Evolutionary conservation across 495 filamentous ascomycete genomes (phyloP).

Genomic region (Bacidia rubella): DNA sequence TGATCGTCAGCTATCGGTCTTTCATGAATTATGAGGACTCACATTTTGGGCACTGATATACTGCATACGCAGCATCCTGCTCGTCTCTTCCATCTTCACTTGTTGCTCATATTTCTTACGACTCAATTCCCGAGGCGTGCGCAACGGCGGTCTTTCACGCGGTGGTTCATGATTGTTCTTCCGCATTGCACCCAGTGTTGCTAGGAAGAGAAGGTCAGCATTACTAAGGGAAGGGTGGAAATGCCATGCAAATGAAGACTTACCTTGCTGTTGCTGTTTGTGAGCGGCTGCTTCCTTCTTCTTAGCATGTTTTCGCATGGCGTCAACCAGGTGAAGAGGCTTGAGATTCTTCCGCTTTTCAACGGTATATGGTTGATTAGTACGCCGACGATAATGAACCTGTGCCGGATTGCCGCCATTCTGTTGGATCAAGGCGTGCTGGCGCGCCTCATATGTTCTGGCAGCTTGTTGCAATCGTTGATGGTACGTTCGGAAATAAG

Average conservation of each 20-base stretch:
- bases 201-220: conserved; percentile 30
- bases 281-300: conserved; percentile 74
- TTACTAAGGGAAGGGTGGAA: no score
- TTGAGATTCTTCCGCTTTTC: conserved; percentile 74
- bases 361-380: conserved; percentile 62
- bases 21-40: no score
- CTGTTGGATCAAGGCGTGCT: conserved; percentile 42
- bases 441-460: conserved; percentile 46
- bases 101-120: conserved; percentile 77
- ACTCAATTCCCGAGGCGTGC: conserved; percentile 81
- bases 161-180: conserved; percentile 52
- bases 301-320: conserved; percentile 88
- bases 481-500: conserved; percentile 80
- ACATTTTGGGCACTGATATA: background rate
- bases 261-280: conserved; percentile 68
- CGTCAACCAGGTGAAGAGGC: conserved; percentile 78
- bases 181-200: conserved; percentile 51
- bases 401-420: conserved; percentile 43
- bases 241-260: no score
- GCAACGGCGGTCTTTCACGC: conserved; percentile 42
- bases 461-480: conserved; percentile 68
- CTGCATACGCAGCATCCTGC: conserved; percentile 54
- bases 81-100: conserved; percentile 58
- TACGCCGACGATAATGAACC: conserved; percentile 47
- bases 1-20: no score